Evolutionary conservation across 1,284 basidiomycete species (phyloP).

Genomic region (Cryptococcus floricola): DNA sequence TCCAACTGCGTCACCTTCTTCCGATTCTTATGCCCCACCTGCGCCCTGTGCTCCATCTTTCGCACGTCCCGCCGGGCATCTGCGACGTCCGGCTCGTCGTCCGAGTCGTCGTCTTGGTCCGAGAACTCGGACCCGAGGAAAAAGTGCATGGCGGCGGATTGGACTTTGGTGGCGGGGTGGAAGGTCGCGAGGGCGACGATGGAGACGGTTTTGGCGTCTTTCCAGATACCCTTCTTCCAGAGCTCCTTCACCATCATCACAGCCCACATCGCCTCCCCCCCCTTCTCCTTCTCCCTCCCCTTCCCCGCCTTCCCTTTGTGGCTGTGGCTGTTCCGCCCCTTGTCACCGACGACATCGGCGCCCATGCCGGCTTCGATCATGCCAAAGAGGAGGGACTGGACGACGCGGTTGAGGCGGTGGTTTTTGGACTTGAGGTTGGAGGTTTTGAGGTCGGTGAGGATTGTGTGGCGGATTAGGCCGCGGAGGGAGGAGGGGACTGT

Average conservation of each 20-base stretch:
- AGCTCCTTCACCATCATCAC: slow-evolving; percentile 90
- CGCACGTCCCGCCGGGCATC: slow-evolving; percentile 62
- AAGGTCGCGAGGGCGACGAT: slow-evolving; percentile 90
- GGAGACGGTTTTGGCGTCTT: slow-evolving; percentile 87
- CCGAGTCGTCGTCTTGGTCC: slow-evolving; percentile 67
- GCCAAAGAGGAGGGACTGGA: slow-evolving; percentile 91
- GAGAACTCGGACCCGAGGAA: slow-evolving; percentile 85
- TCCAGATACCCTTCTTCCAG: slow-evolving; percentile 93
- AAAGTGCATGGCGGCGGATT: slow-evolving; percentile 94
- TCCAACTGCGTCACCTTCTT: slow-evolving; percentile 66
- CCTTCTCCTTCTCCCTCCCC: slow-evolving; percentile 51
- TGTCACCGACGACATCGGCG: slow-evolving; percentile 71
- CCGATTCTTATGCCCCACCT: slow-evolving; percentile 87
- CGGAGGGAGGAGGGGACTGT: slow-evolving; percentile 84
- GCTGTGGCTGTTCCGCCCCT: slow-evolving; percentile 59
- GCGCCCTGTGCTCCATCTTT: slow-evolving; percentile 71
- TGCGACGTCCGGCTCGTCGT: slow-evolving; percentile 66
- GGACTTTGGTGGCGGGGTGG: slow-evolving; percentile 91
- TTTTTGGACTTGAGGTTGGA: slow-evolving; percentile 88
- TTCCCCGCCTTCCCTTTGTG: no score
- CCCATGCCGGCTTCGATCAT: slow-evolving; percentile 93
- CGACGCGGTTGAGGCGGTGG: slow-evolving; percentile 92
- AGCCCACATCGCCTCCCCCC: slow-evolving; percentile 96
- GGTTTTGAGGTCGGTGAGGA: slow-evolving; percentile 89
- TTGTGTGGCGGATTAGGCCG: slow-evolving; percentile 84